phyloP scores from a whole-genome alignment of 306 rosid species.

The Cucurbita ficifolia region DNA sequence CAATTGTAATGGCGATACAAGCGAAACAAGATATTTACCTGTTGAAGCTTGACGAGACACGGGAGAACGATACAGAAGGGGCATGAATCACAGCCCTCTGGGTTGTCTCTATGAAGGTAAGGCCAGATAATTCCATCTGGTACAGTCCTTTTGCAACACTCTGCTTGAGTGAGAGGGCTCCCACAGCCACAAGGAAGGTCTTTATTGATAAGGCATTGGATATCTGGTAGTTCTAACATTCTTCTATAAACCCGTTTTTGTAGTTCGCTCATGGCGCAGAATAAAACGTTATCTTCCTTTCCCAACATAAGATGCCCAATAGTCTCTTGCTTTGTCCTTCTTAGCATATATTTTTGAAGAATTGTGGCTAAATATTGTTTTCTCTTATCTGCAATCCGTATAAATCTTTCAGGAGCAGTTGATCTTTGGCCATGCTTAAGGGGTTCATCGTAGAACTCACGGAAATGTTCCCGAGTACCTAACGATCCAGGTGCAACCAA shows the following conservation, averaged over 20 bases:
- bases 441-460: conserved; percentile 81
- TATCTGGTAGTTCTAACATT: conserved; percentile 84
- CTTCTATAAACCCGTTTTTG: conserved; percentile 73
- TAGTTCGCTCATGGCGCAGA: conserved; percentile 85
- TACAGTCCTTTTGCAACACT: conserved; percentile 76
- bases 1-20: not conserved
- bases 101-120: conserved; percentile 71
- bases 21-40: conserved; percentile 28
- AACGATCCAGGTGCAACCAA: conserved; percentile 89
- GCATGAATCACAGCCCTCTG: conserved; percentile 90
- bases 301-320: conserved; percentile 99
- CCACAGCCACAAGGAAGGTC: conserved; percentile 79
- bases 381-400: conserved; percentile 61
- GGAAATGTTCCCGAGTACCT: conserved; percentile 89
- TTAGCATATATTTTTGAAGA: conserved; percentile 72
- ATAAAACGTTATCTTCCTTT: conserved; percentile 83
- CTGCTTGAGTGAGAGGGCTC: conserved; percentile 84
- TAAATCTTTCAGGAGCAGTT: conserved; percentile 79
- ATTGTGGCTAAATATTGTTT: conserved; percentile 54
- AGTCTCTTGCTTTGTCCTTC: conserved; percentile 93
- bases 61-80: conserved; percentile 93
- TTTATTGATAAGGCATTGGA: conserved; percentile 78
- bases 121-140: conserved; percentile 81
- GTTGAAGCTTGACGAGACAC: conserved; percentile 93
- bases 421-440: conserved; percentile 94